phyloP scores from a whole-genome alignment of 768 basidiomycete genomes.

The Tephrocybe sp. region DNA sequence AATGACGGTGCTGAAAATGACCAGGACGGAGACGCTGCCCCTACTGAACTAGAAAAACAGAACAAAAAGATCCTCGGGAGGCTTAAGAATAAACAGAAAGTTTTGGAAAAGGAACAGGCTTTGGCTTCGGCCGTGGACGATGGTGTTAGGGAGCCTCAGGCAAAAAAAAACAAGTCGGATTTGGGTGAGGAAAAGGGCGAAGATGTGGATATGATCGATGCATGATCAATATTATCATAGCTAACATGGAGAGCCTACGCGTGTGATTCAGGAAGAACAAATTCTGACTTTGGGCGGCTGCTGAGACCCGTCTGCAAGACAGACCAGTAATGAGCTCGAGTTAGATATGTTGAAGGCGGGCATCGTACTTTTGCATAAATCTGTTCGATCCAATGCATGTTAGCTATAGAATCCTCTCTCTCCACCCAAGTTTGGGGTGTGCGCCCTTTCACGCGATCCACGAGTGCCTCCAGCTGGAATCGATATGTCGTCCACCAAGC shows the following conservation, averaged over 20 bases:
- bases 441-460: constrained; percentile 55
- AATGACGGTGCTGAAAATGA: constrained; percentile 46
- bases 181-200: constrained; percentile 20
- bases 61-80: constrained; percentile 49
- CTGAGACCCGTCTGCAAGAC: constrained; percentile 22
- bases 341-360: too few relatives aligned
- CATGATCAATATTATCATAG: background rate
- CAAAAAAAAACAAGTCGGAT: constrained; percentile 37
- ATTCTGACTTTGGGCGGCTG: constrained; percentile 26
- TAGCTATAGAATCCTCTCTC: constrained; percentile 51
- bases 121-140: constrained; percentile 14
- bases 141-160: constrained; percentile 29
- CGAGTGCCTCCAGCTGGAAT: constrained; percentile 65
- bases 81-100: constrained; percentile 50
- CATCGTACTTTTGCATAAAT: constrained; percentile 58
- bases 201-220: constrained; percentile 21
- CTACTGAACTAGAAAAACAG: constrained; percentile 24
- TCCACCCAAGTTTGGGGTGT: constrained; percentile 54
- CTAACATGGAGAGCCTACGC: too few relatives aligned
- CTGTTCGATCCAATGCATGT: constrained; percentile 59
- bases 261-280: constrained; percentile 9
- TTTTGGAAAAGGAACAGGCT: constrained; percentile 32
- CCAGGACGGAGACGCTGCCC: constrained; percentile 30
- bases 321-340: too few relatives aligned
- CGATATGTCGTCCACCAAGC: constrained; percentile 59